phyloP scores from a whole-genome alignment of 805 yeast species.

The Lipomyces oligophaga region DNA sequence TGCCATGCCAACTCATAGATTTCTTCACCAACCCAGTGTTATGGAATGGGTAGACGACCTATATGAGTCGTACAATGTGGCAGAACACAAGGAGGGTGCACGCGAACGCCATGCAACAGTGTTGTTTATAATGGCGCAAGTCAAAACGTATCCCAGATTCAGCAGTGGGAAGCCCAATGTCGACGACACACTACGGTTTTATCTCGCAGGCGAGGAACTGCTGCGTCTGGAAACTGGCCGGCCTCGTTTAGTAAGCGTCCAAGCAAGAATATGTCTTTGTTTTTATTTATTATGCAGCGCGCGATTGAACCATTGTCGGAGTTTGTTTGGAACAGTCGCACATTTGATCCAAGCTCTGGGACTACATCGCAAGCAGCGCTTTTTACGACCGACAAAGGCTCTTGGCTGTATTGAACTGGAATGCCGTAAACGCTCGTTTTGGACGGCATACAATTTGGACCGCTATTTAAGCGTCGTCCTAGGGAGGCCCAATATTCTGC shows the following conservation, averaged over 20 bases:
- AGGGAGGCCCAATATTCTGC: slow-evolving; percentile 49
- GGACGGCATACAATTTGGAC: slow-evolving; percentile 33
- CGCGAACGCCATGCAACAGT: slow-evolving; percentile 21
- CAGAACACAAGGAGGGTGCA: slow-evolving; percentile 4
- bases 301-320: slow-evolving; percentile 23
- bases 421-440: slow-evolving; percentile 29
- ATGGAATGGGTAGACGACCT: slow-evolving; percentile 21
- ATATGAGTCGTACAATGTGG: slow-evolving; percentile 12
- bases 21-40: slow-evolving; percentile 19
- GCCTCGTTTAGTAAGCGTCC: slow-evolving; percentile 20
- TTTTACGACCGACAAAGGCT: not conserved
- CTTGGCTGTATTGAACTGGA: slow-evolving; percentile 27
- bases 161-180: not conserved
- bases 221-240: slow-evolving; percentile 14
- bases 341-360: slow-evolving; percentile 25
- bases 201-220: slow-evolving; percentile 20
- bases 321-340: slow-evolving; percentile 22
- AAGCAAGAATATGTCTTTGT: slow-evolving; percentile 24
- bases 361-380: slow-evolving; percentile 17
- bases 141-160: slow-evolving; percentile 13
- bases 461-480: slow-evolving; percentile 47
- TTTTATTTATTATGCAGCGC: slow-evolving; percentile 20
- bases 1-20: slow-evolving; percentile 26
- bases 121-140: slow-evolving; percentile 16
- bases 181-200: slow-evolving; percentile 14